Conservation (phyloP, 75 land plant genomes). For the Azolla pinnata region DNA sequence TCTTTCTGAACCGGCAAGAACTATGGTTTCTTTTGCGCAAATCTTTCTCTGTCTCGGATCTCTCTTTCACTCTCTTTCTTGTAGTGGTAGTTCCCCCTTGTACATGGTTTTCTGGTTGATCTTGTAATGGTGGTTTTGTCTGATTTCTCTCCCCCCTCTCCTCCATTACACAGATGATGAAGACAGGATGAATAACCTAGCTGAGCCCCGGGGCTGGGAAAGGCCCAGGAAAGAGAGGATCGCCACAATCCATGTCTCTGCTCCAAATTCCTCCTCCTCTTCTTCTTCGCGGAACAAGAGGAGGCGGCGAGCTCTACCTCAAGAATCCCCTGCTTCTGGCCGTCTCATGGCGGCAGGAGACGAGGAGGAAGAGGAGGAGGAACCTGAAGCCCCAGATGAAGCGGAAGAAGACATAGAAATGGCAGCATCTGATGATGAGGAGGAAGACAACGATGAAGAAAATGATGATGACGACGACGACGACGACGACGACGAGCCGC, state of each 20-base stretch:
- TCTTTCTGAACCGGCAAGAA: too few relatives aligned
- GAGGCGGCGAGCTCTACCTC: constrained; percentile 13
- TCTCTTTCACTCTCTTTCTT: background rate
- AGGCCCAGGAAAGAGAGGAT: constrained; percentile 12
- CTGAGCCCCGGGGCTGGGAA: constrained; percentile 5
- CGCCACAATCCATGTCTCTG: constrained; percentile 2
- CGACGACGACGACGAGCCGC: too few relatives aligned
- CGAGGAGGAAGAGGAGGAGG: too few relatives aligned
- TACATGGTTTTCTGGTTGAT: too few relatives aligned
- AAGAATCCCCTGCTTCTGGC: constrained; percentile 16
- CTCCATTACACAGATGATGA: constrained; percentile 14
- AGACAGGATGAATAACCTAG: background rate
- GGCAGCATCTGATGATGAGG: constrained; percentile 38
- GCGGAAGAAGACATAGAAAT: constrained; percentile 24
- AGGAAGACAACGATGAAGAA: too few relatives aligned
- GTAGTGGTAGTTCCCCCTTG: too few relatives aligned
- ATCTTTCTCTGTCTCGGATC: background rate
- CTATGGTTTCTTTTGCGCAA: background rate
- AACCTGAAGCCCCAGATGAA: too few relatives aligned
- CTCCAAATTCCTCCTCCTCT: too few relatives aligned
- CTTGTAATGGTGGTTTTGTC: too few relatives aligned
- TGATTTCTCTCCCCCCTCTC: background rate
- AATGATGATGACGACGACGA: too few relatives aligned
- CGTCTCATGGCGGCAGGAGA: constrained; percentile 17
- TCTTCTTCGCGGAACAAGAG: constrained; percentile 23